A percentile compares a stretch with the other conserved stretches of the same genome.
These are phyloP conservation scores for Gloeopeniophorella convolvens DNA, from an alignment of 768 basidiomycete species.

Conservation along the genomic window DNA sequence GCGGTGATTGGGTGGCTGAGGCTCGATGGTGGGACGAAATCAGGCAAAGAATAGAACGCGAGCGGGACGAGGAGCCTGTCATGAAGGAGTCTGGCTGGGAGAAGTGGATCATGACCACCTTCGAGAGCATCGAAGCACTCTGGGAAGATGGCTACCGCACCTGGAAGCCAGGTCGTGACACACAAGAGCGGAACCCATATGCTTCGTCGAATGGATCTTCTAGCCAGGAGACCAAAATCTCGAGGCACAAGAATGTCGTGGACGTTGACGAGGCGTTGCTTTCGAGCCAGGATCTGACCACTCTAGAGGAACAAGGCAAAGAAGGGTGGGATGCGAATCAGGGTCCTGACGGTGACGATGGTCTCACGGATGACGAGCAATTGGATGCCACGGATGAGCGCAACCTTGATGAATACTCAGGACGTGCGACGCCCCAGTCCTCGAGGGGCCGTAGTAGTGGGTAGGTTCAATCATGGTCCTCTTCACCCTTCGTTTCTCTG, in stretches of 20 bases:
- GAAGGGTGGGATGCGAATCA: slow-evolving; percentile 21
- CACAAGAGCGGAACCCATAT: slow-evolving; percentile 11
- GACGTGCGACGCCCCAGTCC: slow-evolving; percentile 1
- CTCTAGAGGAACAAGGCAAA: slow-evolving; percentile 31
- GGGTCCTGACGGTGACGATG: slow-evolving; percentile 26
- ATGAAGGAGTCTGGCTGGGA: slow-evolving; percentile 47
- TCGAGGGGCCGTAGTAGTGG: neutral
- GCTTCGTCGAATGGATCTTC: slow-evolving; percentile 8
- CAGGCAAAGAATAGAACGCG: slow-evolving; percentile 48
- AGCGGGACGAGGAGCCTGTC: slow-evolving; percentile 28
- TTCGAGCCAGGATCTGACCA: slow-evolving; percentile 42
- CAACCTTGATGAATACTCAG: slow-evolving; percentile 14
- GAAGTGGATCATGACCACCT: slow-evolving; percentile 75
- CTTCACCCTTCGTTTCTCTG: neutral
- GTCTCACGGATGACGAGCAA: slow-evolving; percentile 29
- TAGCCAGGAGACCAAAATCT: neutral
- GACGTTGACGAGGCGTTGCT: slow-evolving; percentile 51
- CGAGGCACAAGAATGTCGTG: slow-evolving; percentile 31
- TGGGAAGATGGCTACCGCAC: slow-evolving; percentile 62
- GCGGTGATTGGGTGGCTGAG: slow-evolving; percentile 66
- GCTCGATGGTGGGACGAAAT: slow-evolving; percentile 73
- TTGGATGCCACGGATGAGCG: slow-evolving; percentile 23
- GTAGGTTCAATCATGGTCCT: slow-evolving; percentile 1
- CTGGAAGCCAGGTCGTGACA: slow-evolving; percentile 42
- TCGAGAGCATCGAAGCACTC: slow-evolving; percentile 82